These are phyloP conservation scores for Setomelanomma holmii DNA, from an alignment of 2,329 filamentous ascomycete species.

Conservation along the genomic window DNA sequence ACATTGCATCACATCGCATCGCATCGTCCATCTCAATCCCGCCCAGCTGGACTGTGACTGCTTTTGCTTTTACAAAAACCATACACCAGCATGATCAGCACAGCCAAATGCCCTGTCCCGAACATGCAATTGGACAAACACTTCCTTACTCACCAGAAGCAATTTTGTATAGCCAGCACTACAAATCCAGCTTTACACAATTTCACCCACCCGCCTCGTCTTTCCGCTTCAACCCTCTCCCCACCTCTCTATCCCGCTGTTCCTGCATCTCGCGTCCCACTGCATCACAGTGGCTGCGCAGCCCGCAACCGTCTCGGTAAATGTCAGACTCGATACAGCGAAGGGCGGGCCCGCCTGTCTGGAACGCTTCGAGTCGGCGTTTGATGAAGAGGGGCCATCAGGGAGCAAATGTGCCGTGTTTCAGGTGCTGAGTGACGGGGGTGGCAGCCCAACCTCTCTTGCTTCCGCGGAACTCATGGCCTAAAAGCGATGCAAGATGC, in stretches of 20 bases:
- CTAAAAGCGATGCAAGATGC: background rate
- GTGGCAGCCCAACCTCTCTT: no score
- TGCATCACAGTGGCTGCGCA: background rate
- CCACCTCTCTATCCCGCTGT: slow-evolving; percentile 2
- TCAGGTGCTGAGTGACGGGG: background rate
- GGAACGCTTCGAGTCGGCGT: background rate
- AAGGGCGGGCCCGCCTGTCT: background rate
- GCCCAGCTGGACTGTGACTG: no score
- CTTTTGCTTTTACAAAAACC: no score
- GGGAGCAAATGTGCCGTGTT: background rate
- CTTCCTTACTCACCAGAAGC: background rate
- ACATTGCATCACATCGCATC: no score
- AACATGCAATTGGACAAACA: no score
- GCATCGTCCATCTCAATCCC: no score
- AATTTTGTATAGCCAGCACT: background rate
- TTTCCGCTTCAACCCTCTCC: background rate
- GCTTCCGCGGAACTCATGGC: background rate
- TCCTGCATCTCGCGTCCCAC: slow-evolving; percentile 7
- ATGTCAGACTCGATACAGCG: background rate
- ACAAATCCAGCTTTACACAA: background rate
- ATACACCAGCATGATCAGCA: no score
- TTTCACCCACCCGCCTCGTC: background rate
- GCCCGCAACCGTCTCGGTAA: background rate
- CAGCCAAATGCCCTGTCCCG: no score
- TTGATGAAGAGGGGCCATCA: background rate